Evolutionary conservation across 148 eudicot species (phyloP).

Genomic region (Rheum nobile): DNA sequence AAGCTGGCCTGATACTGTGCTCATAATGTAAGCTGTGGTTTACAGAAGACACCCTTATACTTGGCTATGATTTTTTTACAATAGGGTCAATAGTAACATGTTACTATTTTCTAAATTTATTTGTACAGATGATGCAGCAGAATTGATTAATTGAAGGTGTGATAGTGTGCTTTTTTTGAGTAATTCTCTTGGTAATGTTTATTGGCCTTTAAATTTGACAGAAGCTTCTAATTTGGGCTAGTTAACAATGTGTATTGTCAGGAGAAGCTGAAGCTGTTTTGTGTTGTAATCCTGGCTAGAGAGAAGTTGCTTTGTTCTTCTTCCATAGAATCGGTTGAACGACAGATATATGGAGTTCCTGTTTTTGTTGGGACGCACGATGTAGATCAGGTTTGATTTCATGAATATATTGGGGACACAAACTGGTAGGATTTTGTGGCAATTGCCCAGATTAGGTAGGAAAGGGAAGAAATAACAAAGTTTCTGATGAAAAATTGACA

Average conservation of each 20-base stretch:
- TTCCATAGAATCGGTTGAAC: not conserved
- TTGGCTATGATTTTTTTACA: no score
- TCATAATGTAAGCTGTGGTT: no score
- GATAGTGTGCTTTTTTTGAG: not conserved
- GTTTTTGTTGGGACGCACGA: not conserved
- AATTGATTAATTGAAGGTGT: not conserved
- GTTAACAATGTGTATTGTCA: not conserved
- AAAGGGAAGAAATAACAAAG: not conserved
- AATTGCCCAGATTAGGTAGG: not conserved
- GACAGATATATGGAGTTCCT: not conserved
- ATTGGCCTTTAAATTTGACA: not conserved
- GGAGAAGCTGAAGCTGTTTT: not conserved
- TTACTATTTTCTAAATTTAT: not conserved
- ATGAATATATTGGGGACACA: not conserved
- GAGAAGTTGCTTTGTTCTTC: not conserved
- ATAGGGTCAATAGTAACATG: no score
- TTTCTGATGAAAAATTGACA: not conserved
- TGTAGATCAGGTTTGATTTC: not conserved
- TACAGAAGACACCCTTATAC: no score
- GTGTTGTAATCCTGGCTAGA: not conserved
- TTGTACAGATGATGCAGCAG: not conserved
- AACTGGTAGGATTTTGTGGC: not conserved
- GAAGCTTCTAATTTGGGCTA: not conserved
- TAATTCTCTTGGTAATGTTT: not conserved
- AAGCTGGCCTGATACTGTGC: no score